These are phyloP conservation scores for Gaertneriomyces semiglobifer DNA, from an alignment of 192 early-diverging fungal species.

Conservation along the genomic window DNA sequence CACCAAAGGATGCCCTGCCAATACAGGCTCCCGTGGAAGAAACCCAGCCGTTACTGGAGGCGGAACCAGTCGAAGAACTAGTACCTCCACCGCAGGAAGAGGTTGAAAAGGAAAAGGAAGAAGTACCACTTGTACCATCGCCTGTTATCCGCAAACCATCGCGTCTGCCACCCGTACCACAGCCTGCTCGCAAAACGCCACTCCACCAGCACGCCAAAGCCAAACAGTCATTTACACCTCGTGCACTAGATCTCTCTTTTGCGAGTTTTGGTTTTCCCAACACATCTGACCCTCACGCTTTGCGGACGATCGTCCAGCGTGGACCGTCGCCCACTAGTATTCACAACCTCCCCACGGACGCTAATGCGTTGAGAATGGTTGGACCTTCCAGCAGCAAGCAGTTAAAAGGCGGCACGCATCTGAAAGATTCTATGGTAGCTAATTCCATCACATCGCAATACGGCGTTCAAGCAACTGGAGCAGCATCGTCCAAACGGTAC, in stretches of 20 bases:
- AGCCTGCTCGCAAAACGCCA: conserved; percentile 13
- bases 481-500: no score
- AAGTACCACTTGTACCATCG: neutral
- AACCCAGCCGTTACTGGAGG: neutral
- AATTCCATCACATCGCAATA: no score
- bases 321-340: no score
- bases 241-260: conserved; percentile 10
- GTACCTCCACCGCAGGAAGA: conserved; percentile 11
- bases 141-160: neutral
- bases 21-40: neutral
- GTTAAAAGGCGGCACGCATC: no score
- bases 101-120: neutral
- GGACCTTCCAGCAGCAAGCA: no score
- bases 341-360: no score
- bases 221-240: conserved; percentile 9
- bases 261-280: conserved; percentile 4
- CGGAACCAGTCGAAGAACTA: conserved; percentile 5
- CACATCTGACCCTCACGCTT: no score
- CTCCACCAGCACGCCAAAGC: neutral
- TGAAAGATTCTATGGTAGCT: no score
- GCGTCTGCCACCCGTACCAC: conserved; percentile 11
- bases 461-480: no score
- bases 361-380: no score
- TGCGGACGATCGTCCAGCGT: no score
- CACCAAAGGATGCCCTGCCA: neutral